Base-by-base conservation (phyloP, 768 basidiomycete species). In the Kwoniella heveanensis region DNA sequence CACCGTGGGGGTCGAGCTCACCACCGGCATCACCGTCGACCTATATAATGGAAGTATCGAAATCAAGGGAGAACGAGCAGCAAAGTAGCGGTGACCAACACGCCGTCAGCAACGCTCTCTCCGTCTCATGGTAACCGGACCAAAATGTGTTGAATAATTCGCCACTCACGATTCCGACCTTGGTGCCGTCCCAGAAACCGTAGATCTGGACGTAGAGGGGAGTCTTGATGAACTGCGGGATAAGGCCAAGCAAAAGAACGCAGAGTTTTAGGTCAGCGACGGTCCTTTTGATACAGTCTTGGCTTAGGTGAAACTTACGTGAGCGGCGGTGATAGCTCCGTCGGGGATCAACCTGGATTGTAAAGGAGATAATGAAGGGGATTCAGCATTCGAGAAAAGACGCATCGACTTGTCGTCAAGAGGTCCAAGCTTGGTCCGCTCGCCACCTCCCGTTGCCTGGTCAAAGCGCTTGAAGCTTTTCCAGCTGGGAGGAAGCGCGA, bases 161-260 rank as follows among this genome's bases (percentile, higher is more conserved):
- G 21, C 6, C 30, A 72, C 71, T 69, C 46, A 73, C 78, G 57
- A 83, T 79, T 75, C 82, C 82, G 67, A 83, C 68, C 71, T 75
- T 81, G 49, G 81, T 82, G 12, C 81, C 77, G 68, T 83, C 82
- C 52, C 80, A 82, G 60, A 76, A 74, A 82, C 88, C 90, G 52
- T 65, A 50, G 57, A 81, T 78, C 73, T 83, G 83, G 53, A 83
- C 81, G 69, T 83, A 83, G 25, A 79, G 68, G 2, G 82, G 81
- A 12, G 83, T 83, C 74, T 81, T 80, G 73, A 83, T 81, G 65
- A 81, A 83, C 69, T 80, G 53, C 2, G 44, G 7, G n/a, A 48
- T 12, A 17, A 60, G 25, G 19, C 19, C 3, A 36, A 13, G 39
- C 39, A 44, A 10, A 9, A 17, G 19, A 17, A 44, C 32, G 32